Base-by-base conservation (phyloP, 2,329 filamentous ascomycete species). In the Fusarium subtropicale region DNA sequence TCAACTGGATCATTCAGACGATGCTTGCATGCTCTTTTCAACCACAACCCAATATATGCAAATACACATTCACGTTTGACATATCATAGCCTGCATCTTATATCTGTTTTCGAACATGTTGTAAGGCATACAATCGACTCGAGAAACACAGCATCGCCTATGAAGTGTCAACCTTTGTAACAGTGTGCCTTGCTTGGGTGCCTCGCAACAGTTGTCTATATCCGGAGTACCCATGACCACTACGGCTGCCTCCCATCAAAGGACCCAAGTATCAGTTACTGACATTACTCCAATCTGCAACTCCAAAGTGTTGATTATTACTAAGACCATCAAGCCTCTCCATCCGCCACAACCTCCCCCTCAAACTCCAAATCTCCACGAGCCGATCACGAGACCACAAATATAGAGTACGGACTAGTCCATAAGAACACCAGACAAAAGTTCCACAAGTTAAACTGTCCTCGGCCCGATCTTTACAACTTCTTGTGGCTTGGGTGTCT, bases 381-480 rank as follows among this genome's bases (percentile, higher is more conserved):
- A 26, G 18, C 13, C 11, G 12, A 50, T 36, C 22, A 50, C 31
- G 16, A 28, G 42, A 26, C 22, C n/a, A 54, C 38, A 26, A 34
- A 12, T 12, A 42, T 30, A 39, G 8, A 11, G 24, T 16, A 33
- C 22, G 15, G 26, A 26, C n/a, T 8, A 41, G 12, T 8, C 20
- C 11, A 38, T 12, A 7, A 22, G 15, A 22, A 4, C 20, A 15
- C 33, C 22, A 11, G 16, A 46, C 13, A 34, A 26, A 31, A n/a
- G 16, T 13, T 18, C 53, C 18, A 22, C 12, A 5, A 16, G 7
- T 30, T 24, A 18, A 11, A 34, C 3, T 10, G 16, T 9, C 22
- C 34, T 65, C 62, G 53, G 62, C 9, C 60, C 62, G 60, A 54
- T 48, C 34, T 24, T 7, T 9, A 59, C n/a, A 42, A 20, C 39